Conservation (phyloP, 768 basidiomycete species). For the Exsudoporus frostii region DNA sequence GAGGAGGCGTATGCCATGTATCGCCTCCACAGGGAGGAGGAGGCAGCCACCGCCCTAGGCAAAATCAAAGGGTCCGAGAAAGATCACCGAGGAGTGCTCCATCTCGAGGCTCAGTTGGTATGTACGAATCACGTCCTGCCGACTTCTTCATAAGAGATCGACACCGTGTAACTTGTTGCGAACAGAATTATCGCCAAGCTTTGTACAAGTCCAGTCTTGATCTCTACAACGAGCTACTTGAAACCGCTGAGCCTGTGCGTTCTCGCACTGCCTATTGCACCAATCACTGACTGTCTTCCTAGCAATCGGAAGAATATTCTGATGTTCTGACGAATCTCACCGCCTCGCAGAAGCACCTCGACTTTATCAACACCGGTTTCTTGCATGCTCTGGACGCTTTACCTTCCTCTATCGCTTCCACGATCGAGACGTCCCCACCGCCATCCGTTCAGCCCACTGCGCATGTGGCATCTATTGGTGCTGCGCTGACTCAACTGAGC, state of each 20-base stretch:
- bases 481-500: constrained; percentile 24
- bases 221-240: constrained; percentile 77
- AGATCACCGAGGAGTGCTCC: constrained; percentile 61
- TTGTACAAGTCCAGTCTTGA: constrained; percentile 70
- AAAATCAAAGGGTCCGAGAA: constrained; percentile 42
- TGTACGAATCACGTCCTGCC: constrained; percentile 25
- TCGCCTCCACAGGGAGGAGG: constrained; percentile 71
- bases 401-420: constrained; percentile 46
- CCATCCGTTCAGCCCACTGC: constrained; percentile 42
- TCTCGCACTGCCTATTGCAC: constrained; percentile 8
- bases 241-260: constrained; percentile 73
- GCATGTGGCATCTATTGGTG: constrained; percentile 23
- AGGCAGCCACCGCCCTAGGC: constrained; percentile 55
- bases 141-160: constrained; percentile 22
- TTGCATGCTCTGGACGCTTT: constrained; percentile 60
- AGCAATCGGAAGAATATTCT: constrained; percentile 85
- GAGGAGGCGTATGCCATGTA: constrained; percentile 84
- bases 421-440: constrained; percentile 61
- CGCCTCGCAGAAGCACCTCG: constrained; percentile 77
- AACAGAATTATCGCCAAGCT: constrained; percentile 75
- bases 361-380: constrained; percentile 76
- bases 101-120: constrained; percentile 88
- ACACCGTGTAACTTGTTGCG: constrained; percentile 9
- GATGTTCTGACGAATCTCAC: constrained; percentile 84
- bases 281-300: constrained; percentile 9